Percentiles rank a stretch among this genome's conserved stretches.
These are phyloP conservation scores for Oleoguttula mirabilis DNA, from an alignment of 495 filamentous ascomycete genomes.

Conservation along the genomic window DNA sequence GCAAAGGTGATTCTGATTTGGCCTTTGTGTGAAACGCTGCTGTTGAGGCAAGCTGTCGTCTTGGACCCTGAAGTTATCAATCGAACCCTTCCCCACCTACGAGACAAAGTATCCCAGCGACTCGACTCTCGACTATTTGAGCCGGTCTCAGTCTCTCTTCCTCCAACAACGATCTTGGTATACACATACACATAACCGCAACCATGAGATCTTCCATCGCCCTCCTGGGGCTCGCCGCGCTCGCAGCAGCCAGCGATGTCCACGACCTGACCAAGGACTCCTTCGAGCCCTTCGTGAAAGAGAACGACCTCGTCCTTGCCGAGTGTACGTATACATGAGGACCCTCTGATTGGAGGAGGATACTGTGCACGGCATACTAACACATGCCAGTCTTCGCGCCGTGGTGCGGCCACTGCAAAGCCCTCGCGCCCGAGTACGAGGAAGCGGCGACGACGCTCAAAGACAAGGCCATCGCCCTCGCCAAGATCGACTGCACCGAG, in stretches of 20 bases:
- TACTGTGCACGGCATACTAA: no score
- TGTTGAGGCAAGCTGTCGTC: no score
- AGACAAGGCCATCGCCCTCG: conserved; percentile 83
- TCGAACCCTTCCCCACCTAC: no score
- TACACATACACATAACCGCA: no score
- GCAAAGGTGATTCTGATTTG: no score
- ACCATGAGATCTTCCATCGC: conserved; percentile 22
- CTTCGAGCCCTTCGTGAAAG: conserved; percentile 73
- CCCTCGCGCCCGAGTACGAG: conserved; percentile 72
- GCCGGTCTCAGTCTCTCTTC: no score
- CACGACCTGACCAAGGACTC: conserved; percentile 62
- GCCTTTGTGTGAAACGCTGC: no score
- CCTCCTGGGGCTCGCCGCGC: conserved; percentile 38
- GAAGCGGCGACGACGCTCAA: conserved; percentile 89
- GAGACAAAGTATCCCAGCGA: no score
- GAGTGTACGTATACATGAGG: conserved; percentile 50
- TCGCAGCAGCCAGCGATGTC: conserved; percentile 73
- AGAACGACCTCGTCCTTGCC: conserved; percentile 69
- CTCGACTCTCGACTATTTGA: no score
- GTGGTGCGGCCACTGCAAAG: conserved; percentile 74
- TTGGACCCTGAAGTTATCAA: no score
- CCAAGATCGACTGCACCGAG: conserved; percentile 93
- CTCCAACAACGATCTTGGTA: no score
- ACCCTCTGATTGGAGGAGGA: no score
- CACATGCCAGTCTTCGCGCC: conserved; percentile 56